Percentiles rank a stretch among this genome's conserved stretches.
phyloP scores from a whole-genome alignment of 164 flowering plant genomes.

The Nymphaea thermarum region DNA sequence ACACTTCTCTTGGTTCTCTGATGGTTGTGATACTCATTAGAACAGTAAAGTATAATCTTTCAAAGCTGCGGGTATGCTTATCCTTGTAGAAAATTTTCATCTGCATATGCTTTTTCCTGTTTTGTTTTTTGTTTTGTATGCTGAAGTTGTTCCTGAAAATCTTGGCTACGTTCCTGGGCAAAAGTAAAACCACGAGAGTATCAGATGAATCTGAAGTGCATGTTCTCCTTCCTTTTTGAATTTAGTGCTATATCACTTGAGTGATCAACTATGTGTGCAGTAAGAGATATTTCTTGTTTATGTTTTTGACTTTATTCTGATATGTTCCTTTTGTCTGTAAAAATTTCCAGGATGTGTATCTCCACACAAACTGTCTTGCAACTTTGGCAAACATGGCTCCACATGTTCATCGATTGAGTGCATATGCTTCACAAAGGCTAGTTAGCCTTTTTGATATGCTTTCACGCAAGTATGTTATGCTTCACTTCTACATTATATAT shows the following conservation, averaged over 20 bases:
- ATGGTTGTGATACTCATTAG: conserved; percentile 83
- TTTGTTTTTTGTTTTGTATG: neutral
- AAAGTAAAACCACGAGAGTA: too few relatives aligned
- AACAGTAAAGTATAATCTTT: conserved; percentile 87
- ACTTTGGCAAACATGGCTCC: conserved; percentile 99
- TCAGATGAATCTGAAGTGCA: too few relatives aligned
- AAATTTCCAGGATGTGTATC: conserved; percentile 69
- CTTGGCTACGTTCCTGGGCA: too few relatives aligned
- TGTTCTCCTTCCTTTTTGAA: too few relatives aligned
- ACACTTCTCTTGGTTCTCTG: conserved; percentile 91
- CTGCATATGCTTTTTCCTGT: neutral
- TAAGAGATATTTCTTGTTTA: neutral
- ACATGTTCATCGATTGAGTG: conserved; percentile 81
- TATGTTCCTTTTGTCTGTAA: conserved; percentile 2
- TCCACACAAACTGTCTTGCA: conserved; percentile 94
- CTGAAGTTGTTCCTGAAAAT: too few relatives aligned
- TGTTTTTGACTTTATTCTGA: neutral
- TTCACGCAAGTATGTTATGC: conserved; percentile 66
- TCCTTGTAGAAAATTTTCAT: neutral
- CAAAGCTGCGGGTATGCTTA: conserved; percentile 71
- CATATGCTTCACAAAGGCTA: conserved; percentile 93
- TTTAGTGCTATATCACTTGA: neutral
- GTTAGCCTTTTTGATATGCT: conserved; percentile 98
- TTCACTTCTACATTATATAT: neutral
- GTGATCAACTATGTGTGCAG: neutral